These are phyloP conservation scores for Saturnispora saitoi DNA, from an alignment of 805 yeast genomes.

Conservation along the genomic window DNA sequence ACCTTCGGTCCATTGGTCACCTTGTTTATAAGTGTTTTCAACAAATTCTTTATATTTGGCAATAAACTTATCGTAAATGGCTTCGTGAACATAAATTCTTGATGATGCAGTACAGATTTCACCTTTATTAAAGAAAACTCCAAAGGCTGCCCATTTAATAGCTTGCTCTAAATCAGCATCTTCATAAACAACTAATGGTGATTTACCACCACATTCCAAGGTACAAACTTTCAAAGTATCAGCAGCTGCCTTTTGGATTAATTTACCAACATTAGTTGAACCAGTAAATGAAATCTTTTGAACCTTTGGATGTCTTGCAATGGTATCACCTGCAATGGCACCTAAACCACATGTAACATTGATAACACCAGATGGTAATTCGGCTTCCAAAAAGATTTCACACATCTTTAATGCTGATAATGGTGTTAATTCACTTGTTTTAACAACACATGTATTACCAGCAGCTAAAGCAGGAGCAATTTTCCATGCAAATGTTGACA, in stretches of 20 bases:
- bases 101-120: conserved; percentile 96
- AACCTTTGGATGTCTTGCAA: conserved; percentile 48
- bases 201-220: conserved; percentile 93
- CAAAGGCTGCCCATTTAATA: conserved; percentile 63
- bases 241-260: conserved; percentile 81
- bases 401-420: conserved; percentile 53
- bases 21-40: conserved; percentile 48
- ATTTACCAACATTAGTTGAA: conserved; percentile 66
- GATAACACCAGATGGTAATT: conserved; percentile 56
- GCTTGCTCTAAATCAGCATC: conserved; percentile 78
- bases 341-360: conserved; percentile 59
- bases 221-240: conserved; percentile 84
- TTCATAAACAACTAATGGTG: conserved; percentile 81
- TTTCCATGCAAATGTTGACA: conserved; percentile 62
- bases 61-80: conserved; percentile 69
- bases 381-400: conserved; percentile 46
- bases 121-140: conserved; percentile 91
- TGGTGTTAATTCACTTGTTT: conserved; percentile 61
- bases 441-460: conserved; percentile 55
- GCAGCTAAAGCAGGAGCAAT: conserved; percentile 61
- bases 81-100: conserved; percentile 80
- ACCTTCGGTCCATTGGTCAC: conserved; percentile 74
- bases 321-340: conserved; percentile 48
- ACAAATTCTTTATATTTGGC: conserved; percentile 48
- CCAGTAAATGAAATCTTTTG: conserved; percentile 64